These are phyloP conservation scores for Septoria linicola DNA, from an alignment of 2,329 filamentous ascomycete species.

Conservation along the genomic window DNA sequence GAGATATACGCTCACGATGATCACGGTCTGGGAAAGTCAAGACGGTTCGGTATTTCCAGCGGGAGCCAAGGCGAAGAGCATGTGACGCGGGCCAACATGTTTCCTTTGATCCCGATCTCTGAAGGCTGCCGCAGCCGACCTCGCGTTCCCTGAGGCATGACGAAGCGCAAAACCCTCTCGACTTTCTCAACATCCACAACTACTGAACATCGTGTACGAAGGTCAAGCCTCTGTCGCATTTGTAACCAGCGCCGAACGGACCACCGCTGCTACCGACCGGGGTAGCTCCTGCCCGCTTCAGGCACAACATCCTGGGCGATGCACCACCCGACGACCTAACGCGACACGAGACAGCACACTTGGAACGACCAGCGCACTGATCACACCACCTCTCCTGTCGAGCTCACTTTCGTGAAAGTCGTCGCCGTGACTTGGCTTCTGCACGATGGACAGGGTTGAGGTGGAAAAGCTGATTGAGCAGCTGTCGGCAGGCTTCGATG, in stretches of 20 bases:
- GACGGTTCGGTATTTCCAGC: conserved; percentile 6
- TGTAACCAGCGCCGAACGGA: no score
- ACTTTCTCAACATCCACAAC: neutral
- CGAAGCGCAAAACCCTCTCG: conserved; percentile 2
- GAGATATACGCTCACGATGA: no score
- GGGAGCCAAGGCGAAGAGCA: no score
- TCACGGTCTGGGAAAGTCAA: neutral
- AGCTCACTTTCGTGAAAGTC: no score
- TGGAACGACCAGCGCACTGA: neutral
- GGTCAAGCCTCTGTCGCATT: no score
- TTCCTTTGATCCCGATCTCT: neutral
- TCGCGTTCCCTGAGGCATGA: conserved; percentile 4
- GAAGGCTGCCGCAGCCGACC: conserved; percentile 3
- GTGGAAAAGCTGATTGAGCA: conserved; percentile 40
- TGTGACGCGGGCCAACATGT: conserved; percentile 1
- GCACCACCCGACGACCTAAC: no score
- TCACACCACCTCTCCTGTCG: no score
- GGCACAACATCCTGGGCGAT: no score
- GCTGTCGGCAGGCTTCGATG: conserved; percentile 47
- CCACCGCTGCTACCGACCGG: no score
- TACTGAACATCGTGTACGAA: neutral
- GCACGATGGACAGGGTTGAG: conserved; percentile 20
- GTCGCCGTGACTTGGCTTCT: neutral
- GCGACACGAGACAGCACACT: no score
- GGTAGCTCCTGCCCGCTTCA: no score